Evolutionary conservation across 1,139 yeast species (phyloP).

Genomic region (Meyerozyma carpophila): DNA sequence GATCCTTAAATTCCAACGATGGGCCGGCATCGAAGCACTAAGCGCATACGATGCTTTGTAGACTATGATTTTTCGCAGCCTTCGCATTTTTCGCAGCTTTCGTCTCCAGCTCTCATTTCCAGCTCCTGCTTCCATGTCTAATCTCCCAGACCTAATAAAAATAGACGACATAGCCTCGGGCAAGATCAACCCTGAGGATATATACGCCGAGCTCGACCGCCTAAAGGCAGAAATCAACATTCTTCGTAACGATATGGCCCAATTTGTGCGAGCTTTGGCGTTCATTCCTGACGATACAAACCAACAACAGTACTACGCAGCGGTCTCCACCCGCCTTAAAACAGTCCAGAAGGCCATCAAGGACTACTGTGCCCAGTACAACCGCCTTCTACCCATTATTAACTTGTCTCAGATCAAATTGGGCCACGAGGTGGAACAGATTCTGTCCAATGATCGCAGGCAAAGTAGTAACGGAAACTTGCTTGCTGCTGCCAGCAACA

Average conservation of each 20-base stretch:
- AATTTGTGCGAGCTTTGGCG: slow-evolving; percentile 35
- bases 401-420: slow-evolving; percentile 46
- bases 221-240: slow-evolving; percentile 40
- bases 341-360: slow-evolving; percentile 34
- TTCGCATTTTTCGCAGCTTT: neutral
- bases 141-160: slow-evolving; percentile 33
- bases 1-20: too few species aligned
- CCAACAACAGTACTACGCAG: slow-evolving; percentile 33
- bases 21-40: too few species aligned
- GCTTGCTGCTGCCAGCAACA: neutral
- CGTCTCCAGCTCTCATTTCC: neutral
- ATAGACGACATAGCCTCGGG: slow-evolving; percentile 47
- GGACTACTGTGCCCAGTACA: slow-evolving; percentile 41
- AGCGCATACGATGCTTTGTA: too few species aligned
- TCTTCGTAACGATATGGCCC: slow-evolving; percentile 40
- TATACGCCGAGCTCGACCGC: slow-evolving; percentile 37
- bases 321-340: slow-evolving; percentile 16
- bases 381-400: slow-evolving; percentile 43
- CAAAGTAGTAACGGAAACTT: neutral
- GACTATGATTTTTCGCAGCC: neutral
- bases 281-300: slow-evolving; percentile 29
- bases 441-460: slow-evolving; percentile 3
- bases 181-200: slow-evolving; percentile 30
- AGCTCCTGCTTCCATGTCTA: slow-evolving; percentile 6
- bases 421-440: slow-evolving; percentile 41